Evolutionary conservation across 352 stramenopile species (phyloP), one percentile per base, ranked within the genome.

Genomic region (Pythium myriotylum): DNA sequence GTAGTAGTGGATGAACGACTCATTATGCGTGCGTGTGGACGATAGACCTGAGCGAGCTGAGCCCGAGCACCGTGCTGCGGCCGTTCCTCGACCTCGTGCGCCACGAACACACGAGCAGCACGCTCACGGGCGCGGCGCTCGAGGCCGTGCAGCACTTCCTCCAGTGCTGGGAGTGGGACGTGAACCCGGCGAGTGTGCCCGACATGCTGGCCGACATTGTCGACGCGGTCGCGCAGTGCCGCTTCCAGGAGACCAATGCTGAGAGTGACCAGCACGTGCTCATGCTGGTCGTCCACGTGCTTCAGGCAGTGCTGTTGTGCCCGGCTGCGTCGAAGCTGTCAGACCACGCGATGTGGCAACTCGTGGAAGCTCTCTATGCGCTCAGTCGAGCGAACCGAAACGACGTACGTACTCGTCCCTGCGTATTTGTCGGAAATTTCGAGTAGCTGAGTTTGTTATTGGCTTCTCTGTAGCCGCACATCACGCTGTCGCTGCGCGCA

Each of bases 101-200:
- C 40, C 94, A 95, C 39, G 79, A 94, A 19, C 83, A 98, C 39
- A 95, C 96, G 42, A 97, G 84, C 45, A 97, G 95, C 23, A 87
- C 74, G 13, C 86, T 99, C 22, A 99, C 96, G 1, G 88, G 87
- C 4, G 90, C 91, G 7, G 93, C 96, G 14, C 79, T 99, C 22
- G 88, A 95, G 41, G 91, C 94, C 1, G 79, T 99, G 53, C 92
- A 98, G 79, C 98, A 98, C 62, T 97, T 99, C 50, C 73, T 99
- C 27, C 81, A 97, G 14, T 95, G 59, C 41, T 93, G 82, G 81
- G 76, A 82, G 17, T 92, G 83, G 83, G 17, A 54, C 16, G 40
- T 71, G 16, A 67, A 72, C n/a, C 70, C 63, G 16, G 40, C 42
- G 35, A 65, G 32, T 27, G 58, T 74, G 39, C 64, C 70, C 0